These are phyloP conservation scores for Fusarium sp. DNA, from an alignment of 2,329 filamentous ascomycete species.

Conservation along the genomic window DNA sequence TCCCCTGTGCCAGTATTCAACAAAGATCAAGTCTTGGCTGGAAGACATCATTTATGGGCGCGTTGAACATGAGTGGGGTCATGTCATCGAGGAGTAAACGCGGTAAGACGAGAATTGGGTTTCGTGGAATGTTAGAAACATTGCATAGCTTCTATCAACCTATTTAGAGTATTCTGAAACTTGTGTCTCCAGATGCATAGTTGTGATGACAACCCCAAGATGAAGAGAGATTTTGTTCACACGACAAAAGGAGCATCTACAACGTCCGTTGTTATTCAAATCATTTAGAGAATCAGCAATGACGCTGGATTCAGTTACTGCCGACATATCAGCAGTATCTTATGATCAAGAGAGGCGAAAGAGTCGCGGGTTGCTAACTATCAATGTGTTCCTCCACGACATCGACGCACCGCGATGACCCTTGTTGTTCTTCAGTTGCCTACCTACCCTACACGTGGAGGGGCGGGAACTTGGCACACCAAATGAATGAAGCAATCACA, in stretches of 20 bases:
- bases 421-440: not conserved
- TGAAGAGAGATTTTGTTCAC: not conserved
- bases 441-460: not conserved
- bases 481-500: no score
- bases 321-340: not conserved
- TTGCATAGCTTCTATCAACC: not conserved
- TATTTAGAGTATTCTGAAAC: not conserved
- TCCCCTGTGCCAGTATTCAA: not conserved
- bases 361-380: not conserved
- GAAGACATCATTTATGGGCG: not conserved
- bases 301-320: fast-evolving
- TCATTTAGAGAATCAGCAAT: not conserved
- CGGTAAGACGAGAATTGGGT: not conserved
- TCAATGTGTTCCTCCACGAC: not conserved
- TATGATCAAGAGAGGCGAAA: not conserved
- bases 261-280: no score
- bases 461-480: not conserved
- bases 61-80: not conserved
- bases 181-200: not conserved
- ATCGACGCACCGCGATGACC: not conserved
- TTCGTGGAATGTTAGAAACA: not conserved
- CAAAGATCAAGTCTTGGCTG: not conserved
- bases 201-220: not conserved
- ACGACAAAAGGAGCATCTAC: no score
- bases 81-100: not conserved